phyloP scores from a whole-genome alignment of 2,329 filamentous ascomycete genomes.

The Metarhizium rileyi region DNA sequence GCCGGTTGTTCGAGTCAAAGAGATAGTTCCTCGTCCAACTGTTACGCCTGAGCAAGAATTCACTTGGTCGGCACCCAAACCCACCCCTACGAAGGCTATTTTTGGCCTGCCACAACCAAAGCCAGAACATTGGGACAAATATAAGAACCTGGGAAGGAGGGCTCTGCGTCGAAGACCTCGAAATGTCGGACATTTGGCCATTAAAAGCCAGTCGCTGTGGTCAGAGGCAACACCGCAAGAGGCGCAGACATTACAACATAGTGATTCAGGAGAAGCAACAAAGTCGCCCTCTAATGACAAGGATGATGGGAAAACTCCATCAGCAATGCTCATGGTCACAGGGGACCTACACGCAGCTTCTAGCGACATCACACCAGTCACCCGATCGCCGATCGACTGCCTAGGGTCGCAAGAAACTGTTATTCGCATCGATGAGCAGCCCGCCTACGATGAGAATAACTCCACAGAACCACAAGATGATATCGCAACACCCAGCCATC shows the following conservation, averaged over 20 bases:
- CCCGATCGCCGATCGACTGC: neutral
- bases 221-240: conserved; percentile 4
- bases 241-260: neutral
- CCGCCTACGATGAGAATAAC: neutral
- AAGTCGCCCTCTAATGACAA: neutral
- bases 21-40: neutral
- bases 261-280: too few species aligned
- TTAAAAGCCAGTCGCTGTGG: conserved; percentile 2
- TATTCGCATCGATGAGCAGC: neutral
- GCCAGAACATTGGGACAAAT: neutral
- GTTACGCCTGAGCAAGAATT: neutral
- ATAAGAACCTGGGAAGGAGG: neutral
- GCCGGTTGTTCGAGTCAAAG: neutral
- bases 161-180: neutral
- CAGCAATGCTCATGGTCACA: neutral
- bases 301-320: neutral
- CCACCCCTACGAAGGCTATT: neutral
- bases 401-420: neutral
- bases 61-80: neutral
- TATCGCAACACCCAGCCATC: neutral
- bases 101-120: conserved; percentile 22
- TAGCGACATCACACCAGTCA: neutral
- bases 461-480: neutral
- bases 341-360: neutral
- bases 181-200: neutral